phyloP scores from a whole-genome alignment of 306 rosid genomes.

The Trifolium dubium region DNA sequence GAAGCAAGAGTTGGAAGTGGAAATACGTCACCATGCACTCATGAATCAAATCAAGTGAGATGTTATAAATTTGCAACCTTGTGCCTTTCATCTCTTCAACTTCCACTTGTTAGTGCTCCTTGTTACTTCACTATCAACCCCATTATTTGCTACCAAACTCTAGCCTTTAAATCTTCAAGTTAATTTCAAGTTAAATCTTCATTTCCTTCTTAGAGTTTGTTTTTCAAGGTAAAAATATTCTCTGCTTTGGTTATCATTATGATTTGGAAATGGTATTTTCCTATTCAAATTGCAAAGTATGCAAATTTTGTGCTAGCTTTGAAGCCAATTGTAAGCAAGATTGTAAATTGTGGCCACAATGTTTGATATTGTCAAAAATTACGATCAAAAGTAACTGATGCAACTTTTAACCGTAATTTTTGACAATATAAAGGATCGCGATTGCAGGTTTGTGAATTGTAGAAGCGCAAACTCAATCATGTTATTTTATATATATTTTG shows the following conservation, averaged over 20 bases:
- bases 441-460: too few species aligned
- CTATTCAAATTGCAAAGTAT: not conserved
- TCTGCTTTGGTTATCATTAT: constrained; percentile 13
- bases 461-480: too few species aligned
- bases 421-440: too few species aligned
- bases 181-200: constrained; percentile 1
- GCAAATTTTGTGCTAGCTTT: constrained; percentile 6
- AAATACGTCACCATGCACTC: constrained; percentile 45
- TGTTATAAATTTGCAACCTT: constrained; percentile 36
- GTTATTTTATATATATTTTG: too few species aligned
- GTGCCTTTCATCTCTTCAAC: constrained; percentile 14
- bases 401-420: not conserved
- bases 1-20: constrained; percentile 34
- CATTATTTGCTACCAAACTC: not conserved
- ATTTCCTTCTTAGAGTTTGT: not conserved
- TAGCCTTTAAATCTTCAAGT: constrained; percentile 26
- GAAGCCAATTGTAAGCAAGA: not conserved
- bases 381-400: not conserved
- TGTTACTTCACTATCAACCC: not conserved
- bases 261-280: constrained; percentile 16
- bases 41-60: not conserved
- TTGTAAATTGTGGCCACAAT: not conserved
- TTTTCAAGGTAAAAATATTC: constrained; percentile 42
- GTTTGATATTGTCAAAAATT: not conserved
- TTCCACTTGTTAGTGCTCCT: constrained; percentile 37